These are phyloP conservation scores for Blastobotrys illinoisensis DNA, from an alignment of 1,139 yeast species.

Conservation along the genomic window DNA sequence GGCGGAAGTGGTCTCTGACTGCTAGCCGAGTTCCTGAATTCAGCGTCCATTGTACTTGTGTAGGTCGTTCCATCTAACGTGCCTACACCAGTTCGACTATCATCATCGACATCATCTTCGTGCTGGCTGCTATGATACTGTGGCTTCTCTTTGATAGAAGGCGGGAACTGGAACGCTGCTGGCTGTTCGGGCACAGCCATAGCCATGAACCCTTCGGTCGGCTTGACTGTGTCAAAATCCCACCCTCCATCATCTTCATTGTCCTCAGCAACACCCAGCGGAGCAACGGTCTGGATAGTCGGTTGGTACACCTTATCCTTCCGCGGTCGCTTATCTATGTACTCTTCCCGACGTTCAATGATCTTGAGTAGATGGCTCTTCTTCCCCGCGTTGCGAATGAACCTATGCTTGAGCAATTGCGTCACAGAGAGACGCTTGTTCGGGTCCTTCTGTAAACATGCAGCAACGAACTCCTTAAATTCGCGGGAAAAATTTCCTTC, in stretches of 20 bases:
- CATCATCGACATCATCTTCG: not conserved
- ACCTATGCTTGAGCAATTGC: constrained; percentile 54
- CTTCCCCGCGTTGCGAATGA: constrained; percentile 45
- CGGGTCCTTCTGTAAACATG: constrained; percentile 63
- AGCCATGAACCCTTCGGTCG: constrained; percentile 8
- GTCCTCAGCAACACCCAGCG: constrained; percentile 7
- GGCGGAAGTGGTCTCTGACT: not conserved
- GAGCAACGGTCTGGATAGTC: constrained; percentile 17
- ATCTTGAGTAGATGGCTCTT: constrained; percentile 30
- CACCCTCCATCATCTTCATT: constrained; percentile 32
- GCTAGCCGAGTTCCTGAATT: not conserved
- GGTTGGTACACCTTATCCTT: constrained; percentile 18
- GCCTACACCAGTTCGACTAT: not conserved
- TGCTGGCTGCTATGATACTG: not conserved
- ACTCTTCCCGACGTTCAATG: constrained; percentile 21
- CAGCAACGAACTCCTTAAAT: constrained; percentile 57
- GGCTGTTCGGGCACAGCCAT: not conserved
- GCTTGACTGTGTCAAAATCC: constrained; percentile 38
- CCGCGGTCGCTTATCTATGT: constrained; percentile 4
- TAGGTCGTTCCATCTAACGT: not conserved
- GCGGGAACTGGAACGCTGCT: not conserved
- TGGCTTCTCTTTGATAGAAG: not conserved
- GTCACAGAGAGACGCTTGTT: constrained; percentile 51
- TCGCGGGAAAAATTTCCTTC: constrained; percentile 41
- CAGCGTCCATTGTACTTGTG: not conserved